A percentile compares a stretch with the other conserved stretches of the same genome.
Conservation (phyloP, 2,329 filamentous ascomycete species). For the Aspergillaceae sp. region DNA sequence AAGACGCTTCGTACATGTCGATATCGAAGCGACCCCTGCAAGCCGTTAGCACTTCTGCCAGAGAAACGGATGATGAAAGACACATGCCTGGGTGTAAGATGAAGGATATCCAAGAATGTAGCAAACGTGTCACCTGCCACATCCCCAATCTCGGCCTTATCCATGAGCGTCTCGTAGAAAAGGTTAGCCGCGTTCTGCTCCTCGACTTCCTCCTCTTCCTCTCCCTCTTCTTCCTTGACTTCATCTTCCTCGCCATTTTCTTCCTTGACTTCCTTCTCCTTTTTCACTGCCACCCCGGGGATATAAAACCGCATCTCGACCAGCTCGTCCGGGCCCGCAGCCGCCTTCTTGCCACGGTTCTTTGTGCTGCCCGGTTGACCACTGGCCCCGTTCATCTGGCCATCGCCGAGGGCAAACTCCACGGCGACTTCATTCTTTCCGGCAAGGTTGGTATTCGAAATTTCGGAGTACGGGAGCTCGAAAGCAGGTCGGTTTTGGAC, state of each 20-base stretch:
- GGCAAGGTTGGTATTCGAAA: constrained; percentile 93
- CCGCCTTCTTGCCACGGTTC: constrained; percentile 76
- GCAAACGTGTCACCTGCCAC: constrained; percentile 98
- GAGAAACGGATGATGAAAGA: constrained; percentile 4
- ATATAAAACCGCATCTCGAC: constrained; percentile 99
- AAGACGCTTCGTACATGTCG: constrained; percentile 98
- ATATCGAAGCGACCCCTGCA: constrained; percentile 95
- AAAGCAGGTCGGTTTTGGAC: constrained; percentile 95
- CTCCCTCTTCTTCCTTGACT: constrained; percentile 51
- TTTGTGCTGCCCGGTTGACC: constrained; percentile 61
- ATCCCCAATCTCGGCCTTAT: constrained; percentile 98
- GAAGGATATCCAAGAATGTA: constrained; percentile 91
- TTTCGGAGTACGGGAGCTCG: constrained; percentile 93
- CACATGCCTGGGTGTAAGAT: constrained; percentile 79
- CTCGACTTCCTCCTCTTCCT: constrained; percentile 62
- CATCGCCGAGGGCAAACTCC: constrained; percentile 72
- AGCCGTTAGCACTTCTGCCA: constrained; percentile 7
- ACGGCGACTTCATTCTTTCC: constrained; percentile 97
- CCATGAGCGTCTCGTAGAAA: constrained; percentile 97
- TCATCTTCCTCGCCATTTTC: constrained; percentile 59
- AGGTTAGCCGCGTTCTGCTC: constrained; percentile 92
- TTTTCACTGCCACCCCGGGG: constrained; percentile 72
- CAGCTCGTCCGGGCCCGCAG: constrained; percentile 80
- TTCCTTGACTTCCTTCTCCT: constrained; percentile 57
- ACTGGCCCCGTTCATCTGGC: constrained; percentile 65